These are phyloP conservation scores for Staphylotrichum tortipilum DNA, from an alignment of 495 filamentous ascomycete species.

Conservation along the genomic window DNA sequence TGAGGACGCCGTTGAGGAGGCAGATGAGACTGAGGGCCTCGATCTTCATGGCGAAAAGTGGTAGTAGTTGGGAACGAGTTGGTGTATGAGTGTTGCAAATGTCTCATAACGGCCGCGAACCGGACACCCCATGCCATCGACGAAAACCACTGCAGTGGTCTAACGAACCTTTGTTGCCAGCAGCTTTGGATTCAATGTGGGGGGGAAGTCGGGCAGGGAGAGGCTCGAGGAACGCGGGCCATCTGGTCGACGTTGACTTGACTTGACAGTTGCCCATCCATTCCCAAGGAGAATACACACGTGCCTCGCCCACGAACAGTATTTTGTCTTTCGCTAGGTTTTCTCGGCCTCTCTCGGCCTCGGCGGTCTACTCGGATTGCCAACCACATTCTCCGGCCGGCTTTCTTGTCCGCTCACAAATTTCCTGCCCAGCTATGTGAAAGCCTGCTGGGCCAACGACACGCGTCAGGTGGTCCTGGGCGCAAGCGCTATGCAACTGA, in stretches of 20 bases:
- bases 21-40: slow-evolving; percentile 6
- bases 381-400: neutral
- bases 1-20: slow-evolving; percentile 13
- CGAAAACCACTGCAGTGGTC: neutral
- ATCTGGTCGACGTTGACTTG: neutral
- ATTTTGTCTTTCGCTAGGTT: too few relatives aligned
- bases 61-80: neutral
- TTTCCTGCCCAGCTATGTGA: too few relatives aligned
- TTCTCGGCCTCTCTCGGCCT: neutral
- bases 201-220: neutral
- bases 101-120: neutral
- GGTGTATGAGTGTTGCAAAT: neutral
- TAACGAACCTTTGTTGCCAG: too few relatives aligned
- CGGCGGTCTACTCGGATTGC: neutral
- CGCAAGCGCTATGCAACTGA: slow-evolving; percentile 49
- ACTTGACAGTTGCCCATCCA: neutral
- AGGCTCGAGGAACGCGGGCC: neutral
- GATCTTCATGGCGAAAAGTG: slow-evolving; percentile 16
- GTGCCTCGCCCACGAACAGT: too few relatives aligned
- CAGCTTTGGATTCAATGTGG: too few relatives aligned
- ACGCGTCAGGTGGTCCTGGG: slow-evolving; percentile 5
- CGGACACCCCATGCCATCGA: neutral
- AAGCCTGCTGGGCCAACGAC: too few relatives aligned
- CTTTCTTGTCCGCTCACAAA: too few relatives aligned
- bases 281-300: neutral